Base-by-base conservation (phyloP, 164 flowering plant genomes). In the Magnolia officinalis region DNA sequence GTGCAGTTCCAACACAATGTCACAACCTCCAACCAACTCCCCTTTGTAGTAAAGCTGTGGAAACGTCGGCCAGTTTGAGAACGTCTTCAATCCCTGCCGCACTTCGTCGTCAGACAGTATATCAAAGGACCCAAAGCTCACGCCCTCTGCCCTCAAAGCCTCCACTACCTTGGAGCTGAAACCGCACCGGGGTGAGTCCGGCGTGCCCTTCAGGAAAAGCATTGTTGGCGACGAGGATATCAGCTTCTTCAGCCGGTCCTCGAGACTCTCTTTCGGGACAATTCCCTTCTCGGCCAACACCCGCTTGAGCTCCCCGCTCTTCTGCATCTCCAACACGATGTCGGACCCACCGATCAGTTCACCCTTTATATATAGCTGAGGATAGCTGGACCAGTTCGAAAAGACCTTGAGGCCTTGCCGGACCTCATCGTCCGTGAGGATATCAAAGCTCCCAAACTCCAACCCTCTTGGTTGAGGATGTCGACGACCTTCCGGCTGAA, bases 361-460 rank as follows among this genome's bases (percentile, higher is more conserved):
- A 55, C 96, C 93, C 76, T 82, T 86, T 63, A 93, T 85, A 74
- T 96, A 94, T 23, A 94, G 85, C 78, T 96, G 99, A 18, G 99
- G 99, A 73, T 88, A 96, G 80, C 97, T 94, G 29, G 99, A 94
- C 99, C 99, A 96, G 79, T 96, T 96, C 5, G 98, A 92, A 73
- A 85, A 88, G 49, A 89, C 92, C 81, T 94, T 96, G 6, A 96
- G 94, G 50, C 98, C 98, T 85, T 92, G 97, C 20, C 98, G 91
- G 16, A 94, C 95, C 80, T 91, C 97, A 24, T 92, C 95, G 63
- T 96, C 97, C 6, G 91, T 59, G 49, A 96, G 95, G 52, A 93
- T 88, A 79, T 96, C 94, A 74, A 91, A 96, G 78, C 89, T 91
- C 73, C 76, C 77, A 73, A 96, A 92, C 3, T 82, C 84, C 49